A percentile compares a stretch with the other conserved stretches of the same genome.
Conservation (phyloP, 768 basidiomycete species). For the Hericium erinaceus region DNA sequence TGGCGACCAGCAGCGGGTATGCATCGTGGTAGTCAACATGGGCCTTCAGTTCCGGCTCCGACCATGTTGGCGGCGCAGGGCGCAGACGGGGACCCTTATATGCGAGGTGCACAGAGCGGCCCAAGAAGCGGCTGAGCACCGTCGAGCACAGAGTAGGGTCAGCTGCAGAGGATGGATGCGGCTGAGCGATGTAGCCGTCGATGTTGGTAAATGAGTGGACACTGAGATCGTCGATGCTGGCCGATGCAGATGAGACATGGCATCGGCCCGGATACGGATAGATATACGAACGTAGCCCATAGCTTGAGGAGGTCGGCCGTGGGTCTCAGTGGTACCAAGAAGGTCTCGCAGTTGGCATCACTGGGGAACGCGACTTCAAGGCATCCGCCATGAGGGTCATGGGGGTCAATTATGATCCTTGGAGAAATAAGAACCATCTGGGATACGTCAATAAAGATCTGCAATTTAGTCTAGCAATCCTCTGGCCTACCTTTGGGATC, state of each 20-base stretch:
- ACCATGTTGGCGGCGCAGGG: conserved; percentile 35
- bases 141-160: conserved; percentile 37
- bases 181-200: conserved; percentile 60
- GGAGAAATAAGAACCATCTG: conserved; percentile 67
- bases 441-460: neutral
- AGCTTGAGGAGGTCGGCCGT: conserved; percentile 11
- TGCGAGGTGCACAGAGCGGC: conserved; percentile 49
- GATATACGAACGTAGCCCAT: conserved; percentile 48
- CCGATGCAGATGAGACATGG: neutral
- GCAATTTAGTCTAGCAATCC: neutral
- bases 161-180: conserved; percentile 19
- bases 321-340: conserved; percentile 52
- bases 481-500: conserved; percentile 37
- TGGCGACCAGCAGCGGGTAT: conserved; percentile 59
- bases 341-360: conserved; percentile 45
- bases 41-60: conserved; percentile 48
- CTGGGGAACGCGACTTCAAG: conserved; percentile 53
- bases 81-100: conserved; percentile 58
- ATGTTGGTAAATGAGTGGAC: conserved; percentile 40
- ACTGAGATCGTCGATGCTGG: conserved; percentile 43
- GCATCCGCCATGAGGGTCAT: conserved; percentile 34
- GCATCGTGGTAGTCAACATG: conserved; percentile 41
- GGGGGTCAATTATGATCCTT: conserved; percentile 36
- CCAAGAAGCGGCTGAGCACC: conserved; percentile 54
- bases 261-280: neutral